Evolutionary conservation across 1,284 basidiomycete genomes (phyloP), one percentile per base, ranked within the genome.

Genomic region (Volvariella volvacea): DNA sequence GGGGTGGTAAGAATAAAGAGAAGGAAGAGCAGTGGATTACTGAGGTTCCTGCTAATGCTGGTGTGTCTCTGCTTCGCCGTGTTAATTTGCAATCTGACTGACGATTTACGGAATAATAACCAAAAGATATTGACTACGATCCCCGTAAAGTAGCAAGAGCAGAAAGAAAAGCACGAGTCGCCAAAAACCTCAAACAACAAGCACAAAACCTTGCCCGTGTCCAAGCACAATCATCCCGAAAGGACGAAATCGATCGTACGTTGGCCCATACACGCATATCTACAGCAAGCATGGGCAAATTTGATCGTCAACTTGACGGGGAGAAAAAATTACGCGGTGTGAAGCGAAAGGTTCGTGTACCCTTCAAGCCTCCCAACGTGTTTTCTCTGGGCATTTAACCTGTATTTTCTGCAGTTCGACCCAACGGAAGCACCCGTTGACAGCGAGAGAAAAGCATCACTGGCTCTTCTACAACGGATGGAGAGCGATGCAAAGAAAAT

Each of bases 251-350:
- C 15, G 86, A 93, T 32, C 74, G 77, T 43, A 85, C 85, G 3
- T 70, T 97, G 28, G 80, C 88, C 3, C 79, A 85, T 1, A 83
- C 86, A n/a, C 80, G 89, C 45, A 69, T 76, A 31, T 90, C 90
- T 48, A 98, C 95, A 0, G 95, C 92, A 0, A 92, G 88, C 53
- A 83, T 98, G 83, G 95, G 95, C 53, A 83, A 76, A 55, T 95
- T 96, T 57, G 94, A 98, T 63, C 84, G 80, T 54, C 83, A 76
- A 56, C 76, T 98, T 20, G 85, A 93, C 41, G 93, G 93, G 16
- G 95, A 99, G 65, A 88, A 88, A 59, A 92, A 91, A 62, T 62
- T 83, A 47, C 82, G 82, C 47, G 92, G 94, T 4, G 65, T 94
- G 47, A 98, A 98, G 70, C 81, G 94, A 55, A 96, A 97, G 81